Evolutionary conservation across 352 stramenopile genomes (phyloP).

Genomic region (Pythium angustatum): DNA sequence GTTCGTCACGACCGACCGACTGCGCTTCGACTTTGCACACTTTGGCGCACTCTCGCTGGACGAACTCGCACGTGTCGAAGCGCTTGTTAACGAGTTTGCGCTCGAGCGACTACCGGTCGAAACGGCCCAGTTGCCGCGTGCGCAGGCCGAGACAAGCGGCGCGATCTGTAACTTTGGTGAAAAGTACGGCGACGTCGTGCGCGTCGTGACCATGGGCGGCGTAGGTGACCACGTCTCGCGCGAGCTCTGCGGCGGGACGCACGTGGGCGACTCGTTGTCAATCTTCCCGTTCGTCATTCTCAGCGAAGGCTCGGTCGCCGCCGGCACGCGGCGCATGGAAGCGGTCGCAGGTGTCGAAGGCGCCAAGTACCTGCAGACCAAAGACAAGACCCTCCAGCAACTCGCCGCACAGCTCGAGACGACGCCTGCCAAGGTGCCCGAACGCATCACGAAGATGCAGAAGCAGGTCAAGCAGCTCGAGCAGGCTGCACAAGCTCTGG

Average conservation of each 20-base stretch:
- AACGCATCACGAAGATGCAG: constrained; percentile 69
- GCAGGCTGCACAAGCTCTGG: constrained; percentile 46
- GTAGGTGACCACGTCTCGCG: constrained; percentile 42
- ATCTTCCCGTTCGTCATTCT: constrained; percentile 78
- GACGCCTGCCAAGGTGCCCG: constrained; percentile 55
- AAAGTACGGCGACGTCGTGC: constrained; percentile 81
- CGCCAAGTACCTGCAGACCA: constrained; percentile 57
- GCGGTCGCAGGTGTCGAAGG: constrained; percentile 53
- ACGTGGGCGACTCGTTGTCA: constrained; percentile 46
- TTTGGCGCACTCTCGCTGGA: constrained; percentile 68
- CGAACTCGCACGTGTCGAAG: constrained; percentile 58
- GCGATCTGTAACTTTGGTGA: constrained; percentile 83
- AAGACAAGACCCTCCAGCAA: constrained; percentile 47
- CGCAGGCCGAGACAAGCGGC: constrained; percentile 56
- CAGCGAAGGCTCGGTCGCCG: constrained; percentile 76
- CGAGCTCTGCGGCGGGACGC: constrained; percentile 82
- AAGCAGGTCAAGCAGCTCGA: constrained; percentile 73
- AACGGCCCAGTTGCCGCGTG: constrained; percentile 45
- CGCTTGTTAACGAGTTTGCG: constrained; percentile 60
- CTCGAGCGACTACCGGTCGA: constrained; percentile 38
- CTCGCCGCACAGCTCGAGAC: constrained; percentile 63
- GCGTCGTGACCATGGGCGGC: constrained; percentile 68
- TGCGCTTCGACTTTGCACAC: constrained; percentile 85
- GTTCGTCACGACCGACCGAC: constrained; percentile 52
- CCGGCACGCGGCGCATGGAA: constrained; percentile 76